Percentiles rank a stretch among this genome's conserved stretches.
Conservation (phyloP, 768 basidiomycete species). For the Nidularia pulvinata region DNA sequence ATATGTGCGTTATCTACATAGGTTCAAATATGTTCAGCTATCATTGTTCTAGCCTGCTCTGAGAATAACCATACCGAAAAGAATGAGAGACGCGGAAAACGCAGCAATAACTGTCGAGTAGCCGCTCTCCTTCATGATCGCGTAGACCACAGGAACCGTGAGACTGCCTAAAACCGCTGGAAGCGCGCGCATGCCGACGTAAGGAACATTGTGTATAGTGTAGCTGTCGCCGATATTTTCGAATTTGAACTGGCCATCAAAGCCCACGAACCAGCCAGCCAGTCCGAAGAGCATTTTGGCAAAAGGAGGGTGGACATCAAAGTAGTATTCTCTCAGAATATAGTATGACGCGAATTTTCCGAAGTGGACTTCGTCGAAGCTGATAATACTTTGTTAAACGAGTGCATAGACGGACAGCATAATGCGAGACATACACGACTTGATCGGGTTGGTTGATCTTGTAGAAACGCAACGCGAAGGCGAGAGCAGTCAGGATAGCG, state of each 20-base stretch:
- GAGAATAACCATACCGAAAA: constrained; percentile 66
- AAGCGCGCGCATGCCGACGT: constrained; percentile 89
- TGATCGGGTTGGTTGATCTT: constrained; percentile 95
- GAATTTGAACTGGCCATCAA: constrained; percentile 93
- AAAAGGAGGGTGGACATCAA: constrained; percentile 98
- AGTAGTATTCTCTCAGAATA: constrained; percentile 92
- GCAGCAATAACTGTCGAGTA: constrained; percentile 91
- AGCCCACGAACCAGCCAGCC: constrained; percentile 96
- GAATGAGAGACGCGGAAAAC: constrained; percentile 83
- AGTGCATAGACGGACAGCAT: neutral
- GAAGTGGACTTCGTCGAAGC: constrained; percentile 98
- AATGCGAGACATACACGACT: constrained; percentile 70
- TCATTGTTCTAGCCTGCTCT: no score
- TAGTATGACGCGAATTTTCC: constrained; percentile 98
- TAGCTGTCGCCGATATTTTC: constrained; percentile 97
- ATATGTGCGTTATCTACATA: constrained; percentile 90
- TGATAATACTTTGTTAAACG: constrained; percentile 22
- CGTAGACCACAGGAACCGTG: constrained; percentile 90
- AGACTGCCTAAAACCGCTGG: constrained; percentile 91
- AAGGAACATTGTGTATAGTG: constrained; percentile 84
- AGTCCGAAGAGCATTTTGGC: constrained; percentile 95
- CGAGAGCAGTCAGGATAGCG: constrained; percentile 64
- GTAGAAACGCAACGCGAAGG: constrained; percentile 88
- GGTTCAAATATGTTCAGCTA: no score
- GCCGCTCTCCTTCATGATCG: constrained; percentile 97